phyloP scores from a whole-genome alignment of 768 basidiomycete genomes.

The Melanogaster broomeanus region DNA sequence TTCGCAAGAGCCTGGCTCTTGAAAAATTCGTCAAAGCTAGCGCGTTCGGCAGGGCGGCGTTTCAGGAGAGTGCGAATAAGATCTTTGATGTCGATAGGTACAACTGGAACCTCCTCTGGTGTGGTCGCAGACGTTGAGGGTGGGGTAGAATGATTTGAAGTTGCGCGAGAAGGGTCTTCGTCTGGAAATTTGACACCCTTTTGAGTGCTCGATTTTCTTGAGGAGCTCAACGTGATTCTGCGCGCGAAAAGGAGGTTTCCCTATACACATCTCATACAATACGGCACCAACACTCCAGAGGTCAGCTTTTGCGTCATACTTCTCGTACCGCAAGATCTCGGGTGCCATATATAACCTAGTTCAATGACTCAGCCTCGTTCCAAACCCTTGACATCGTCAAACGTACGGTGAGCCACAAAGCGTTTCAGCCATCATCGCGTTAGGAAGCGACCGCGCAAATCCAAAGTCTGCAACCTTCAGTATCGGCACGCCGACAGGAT shows the following conservation, averaged over 20 bases:
- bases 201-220: conserved; percentile 90
- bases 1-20: conserved; percentile 73
- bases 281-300: conserved; percentile 99
- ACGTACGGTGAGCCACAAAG: conserved; percentile 95
- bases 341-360: conserved; percentile 96
- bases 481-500: conserved; percentile 90
- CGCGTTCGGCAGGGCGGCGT: conserved; percentile 80
- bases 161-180: conserved; percentile 60
- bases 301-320: conserved; percentile 97
- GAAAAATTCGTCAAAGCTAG: conserved; percentile 93
- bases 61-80: conserved; percentile 85
- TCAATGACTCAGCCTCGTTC: background rate
- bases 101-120: conserved; percentile 54
- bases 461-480: conserved; percentile 99
- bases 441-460: conserved; percentile 90
- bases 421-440: conserved; percentile 95
- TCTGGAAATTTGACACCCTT: conserved; percentile 94
- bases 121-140: conserved; percentile 19
- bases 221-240: conserved; percentile 95
- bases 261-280: conserved; percentile 92
- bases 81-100: conserved; percentile 82
- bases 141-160: conserved; percentile 34
- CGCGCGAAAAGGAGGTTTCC: conserved; percentile 92
- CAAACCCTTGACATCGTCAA: background rate
- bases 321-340: conserved; percentile 94